Evolutionary conservation across 768 basidiomycete species (phyloP).

Genomic region (Suillus weaverae): DNA sequence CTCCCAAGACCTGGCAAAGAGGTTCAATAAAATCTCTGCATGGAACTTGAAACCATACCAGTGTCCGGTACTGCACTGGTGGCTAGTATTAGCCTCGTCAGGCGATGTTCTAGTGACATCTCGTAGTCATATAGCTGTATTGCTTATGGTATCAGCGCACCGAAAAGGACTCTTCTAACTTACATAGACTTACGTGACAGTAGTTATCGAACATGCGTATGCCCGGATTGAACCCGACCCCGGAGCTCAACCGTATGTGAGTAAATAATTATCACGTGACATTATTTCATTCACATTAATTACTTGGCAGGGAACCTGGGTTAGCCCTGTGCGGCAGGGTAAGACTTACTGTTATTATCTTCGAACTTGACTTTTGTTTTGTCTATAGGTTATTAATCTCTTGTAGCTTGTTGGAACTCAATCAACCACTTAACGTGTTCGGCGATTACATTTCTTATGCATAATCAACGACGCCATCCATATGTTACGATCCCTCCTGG

Average conservation of each 20-base stretch:
- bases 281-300: neutral
- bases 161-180: too few relatives aligned
- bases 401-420: neutral
- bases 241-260: neutral
- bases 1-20: neutral
- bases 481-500: conserved; percentile 40
- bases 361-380: neutral
- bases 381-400: neutral
- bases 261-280: neutral
- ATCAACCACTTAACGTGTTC: neutral
- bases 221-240: too few relatives aligned
- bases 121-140: too few relatives aligned
- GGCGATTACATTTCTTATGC: conserved; percentile 15
- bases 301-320: neutral
- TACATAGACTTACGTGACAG: too few relatives aligned
- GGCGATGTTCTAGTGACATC: too few relatives aligned
- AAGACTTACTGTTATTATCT: neutral
- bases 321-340: neutral
- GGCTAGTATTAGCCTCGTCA: too few relatives aligned
- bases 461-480: conserved; percentile 34
- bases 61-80: too few relatives aligned
- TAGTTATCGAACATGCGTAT: too few relatives aligned
- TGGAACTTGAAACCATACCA: too few relatives aligned
- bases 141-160: too few relatives aligned
- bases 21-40: neutral